A percentile compares a stretch with the other conserved stretches of the same genome.
phyloP scores from a whole-genome alignment of 345 rosid species.

The Brassica nigra region DNA sequence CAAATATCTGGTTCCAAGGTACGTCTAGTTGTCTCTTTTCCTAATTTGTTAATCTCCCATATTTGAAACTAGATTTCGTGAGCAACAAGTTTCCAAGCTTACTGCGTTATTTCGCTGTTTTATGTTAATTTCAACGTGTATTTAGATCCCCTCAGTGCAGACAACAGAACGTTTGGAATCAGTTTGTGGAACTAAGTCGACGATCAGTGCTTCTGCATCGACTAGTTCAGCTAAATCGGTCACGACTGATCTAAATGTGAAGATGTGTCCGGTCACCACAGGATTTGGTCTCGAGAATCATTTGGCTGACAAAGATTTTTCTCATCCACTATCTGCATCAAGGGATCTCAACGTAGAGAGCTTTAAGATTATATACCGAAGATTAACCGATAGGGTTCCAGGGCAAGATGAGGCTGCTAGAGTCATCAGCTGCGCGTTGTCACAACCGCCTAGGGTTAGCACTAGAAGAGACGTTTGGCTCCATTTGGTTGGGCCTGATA shows the following conservation, averaged over 20 bases:
- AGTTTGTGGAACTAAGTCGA: slow-evolving; percentile 18
- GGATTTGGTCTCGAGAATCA: slow-evolving; percentile 35
- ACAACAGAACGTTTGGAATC: slow-evolving; percentile 47
- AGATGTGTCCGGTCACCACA: slow-evolving; percentile 45
- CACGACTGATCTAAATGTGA: slow-evolving; percentile 61
- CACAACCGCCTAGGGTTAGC: slow-evolving; percentile 22
- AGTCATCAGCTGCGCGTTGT: slow-evolving; percentile 47
- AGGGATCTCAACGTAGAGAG: slow-evolving; percentile 38
- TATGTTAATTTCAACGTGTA: slow-evolving; percentile 45
- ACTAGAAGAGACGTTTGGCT: slow-evolving; percentile 69
- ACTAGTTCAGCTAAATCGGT: slow-evolving; percentile 41
- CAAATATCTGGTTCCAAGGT: slow-evolving; percentile 52
- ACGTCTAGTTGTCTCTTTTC: slow-evolving; percentile 6
- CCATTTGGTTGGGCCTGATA: slow-evolving; percentile 63
- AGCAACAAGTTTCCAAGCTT: slow-evolving; percentile 7
- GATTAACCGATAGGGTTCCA: slow-evolving; percentile 51
- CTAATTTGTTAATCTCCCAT: not conserved
- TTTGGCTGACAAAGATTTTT: slow-evolving; percentile 14
- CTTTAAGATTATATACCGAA: slow-evolving; percentile 55
- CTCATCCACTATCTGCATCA: slow-evolving; percentile 44
- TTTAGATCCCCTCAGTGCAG: slow-evolving; percentile 68
- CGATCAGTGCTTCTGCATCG: slow-evolving; percentile 27
- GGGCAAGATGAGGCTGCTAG: slow-evolving; percentile 70
- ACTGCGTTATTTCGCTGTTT: not conserved
- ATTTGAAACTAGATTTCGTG: slow-evolving; percentile 20